Percentiles rank a stretch among this genome's conserved stretches.
Conservation (phyloP, 257 asterid species). For the Misopates orontium region DNA sequence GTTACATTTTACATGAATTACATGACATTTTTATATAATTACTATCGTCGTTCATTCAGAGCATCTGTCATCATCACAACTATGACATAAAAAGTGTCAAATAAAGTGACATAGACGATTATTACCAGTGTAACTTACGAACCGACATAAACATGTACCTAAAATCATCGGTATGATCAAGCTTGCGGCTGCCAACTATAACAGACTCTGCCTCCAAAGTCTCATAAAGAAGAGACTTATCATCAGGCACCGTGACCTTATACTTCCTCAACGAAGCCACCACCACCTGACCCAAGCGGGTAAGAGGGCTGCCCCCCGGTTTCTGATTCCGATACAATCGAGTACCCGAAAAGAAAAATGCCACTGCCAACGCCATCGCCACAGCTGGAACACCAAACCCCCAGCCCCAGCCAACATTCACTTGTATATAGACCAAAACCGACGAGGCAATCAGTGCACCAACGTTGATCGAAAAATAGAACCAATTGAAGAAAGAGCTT, state of each 20-base stretch:
- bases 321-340: constrained; percentile 58
- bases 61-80: too few species aligned
- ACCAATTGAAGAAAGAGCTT: constrained; percentile 67
- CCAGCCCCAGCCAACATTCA: constrained; percentile 70
- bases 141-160: constrained; percentile 30
- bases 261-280: constrained; percentile 59
- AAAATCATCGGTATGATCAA: constrained; percentile 49
- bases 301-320: constrained; percentile 79
- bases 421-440: constrained; percentile 57
- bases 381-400: constrained; percentile 70
- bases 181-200: constrained; percentile 60
- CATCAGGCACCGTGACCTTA: constrained; percentile 43
- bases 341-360: constrained; percentile 64
- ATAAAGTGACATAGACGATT: too few species aligned
- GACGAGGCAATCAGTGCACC: constrained; percentile 66
- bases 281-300: constrained; percentile 62
- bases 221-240: constrained; percentile 48
- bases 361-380: constrained; percentile 60
- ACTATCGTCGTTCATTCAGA: too few species aligned
- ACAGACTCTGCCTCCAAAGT: constrained; percentile 46
- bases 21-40: too few species aligned
- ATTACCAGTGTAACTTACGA: too few species aligned
- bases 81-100: too few species aligned
- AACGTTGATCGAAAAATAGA: constrained; percentile 61
- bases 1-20: too few species aligned